A percentile compares a stretch with the other conserved stretches of the same genome.
Conservation (phyloP, 345 rosid species). For the Rhodomyrtus tomentosa region DNA sequence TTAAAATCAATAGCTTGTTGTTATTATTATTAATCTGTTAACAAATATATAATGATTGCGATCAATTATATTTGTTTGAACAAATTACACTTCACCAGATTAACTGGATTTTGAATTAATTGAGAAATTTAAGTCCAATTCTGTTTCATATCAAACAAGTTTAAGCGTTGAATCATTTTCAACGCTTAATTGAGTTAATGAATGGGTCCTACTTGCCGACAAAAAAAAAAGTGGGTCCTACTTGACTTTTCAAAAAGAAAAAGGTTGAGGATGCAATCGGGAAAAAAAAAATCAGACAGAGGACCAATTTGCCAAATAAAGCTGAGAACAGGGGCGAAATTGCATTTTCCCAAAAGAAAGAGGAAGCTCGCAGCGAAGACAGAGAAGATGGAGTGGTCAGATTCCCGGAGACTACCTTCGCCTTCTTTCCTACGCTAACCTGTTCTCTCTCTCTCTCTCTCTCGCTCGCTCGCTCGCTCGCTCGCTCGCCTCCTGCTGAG, state of each 20-base stretch:
- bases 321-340: not conserved
- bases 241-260: not conserved
- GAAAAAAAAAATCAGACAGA: not conserved
- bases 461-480: not conserved
- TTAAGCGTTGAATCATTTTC: too few species aligned
- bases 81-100: not conserved
- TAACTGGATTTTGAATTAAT: not conserved
- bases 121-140: not conserved
- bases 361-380: not conserved
- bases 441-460: not conserved
- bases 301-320: not conserved
- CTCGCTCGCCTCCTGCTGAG: not conserved
- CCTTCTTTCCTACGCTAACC: not conserved
- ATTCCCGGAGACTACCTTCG: not conserved
- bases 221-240: too few species aligned
- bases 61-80: not conserved
- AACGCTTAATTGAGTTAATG: too few species aligned
- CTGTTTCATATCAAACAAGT: too few species aligned
- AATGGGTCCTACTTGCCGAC: too few species aligned
- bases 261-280: not conserved
- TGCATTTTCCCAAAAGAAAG: not conserved
- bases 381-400: not conserved
- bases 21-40: not conserved
- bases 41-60: not conserved
- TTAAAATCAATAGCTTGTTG: not conserved